Evolutionary conservation across 1,284 basidiomycete genomes (phyloP).

Genomic region (Boletus nobilissimus): DNA sequence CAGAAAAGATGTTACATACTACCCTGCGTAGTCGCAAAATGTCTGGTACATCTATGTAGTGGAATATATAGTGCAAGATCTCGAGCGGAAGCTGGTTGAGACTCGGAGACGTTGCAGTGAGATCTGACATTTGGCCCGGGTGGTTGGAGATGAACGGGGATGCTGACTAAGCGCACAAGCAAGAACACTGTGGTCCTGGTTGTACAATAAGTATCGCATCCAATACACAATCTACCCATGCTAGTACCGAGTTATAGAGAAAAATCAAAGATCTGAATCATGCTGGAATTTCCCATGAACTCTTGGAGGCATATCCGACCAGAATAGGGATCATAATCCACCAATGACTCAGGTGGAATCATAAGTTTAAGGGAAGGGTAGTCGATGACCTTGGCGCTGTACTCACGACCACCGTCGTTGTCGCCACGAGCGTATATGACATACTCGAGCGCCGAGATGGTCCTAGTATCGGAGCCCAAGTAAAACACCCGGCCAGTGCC

Average conservation of each 20-base stretch:
- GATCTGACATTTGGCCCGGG: neutral
- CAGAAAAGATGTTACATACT: neutral
- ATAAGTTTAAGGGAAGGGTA: constrained; percentile 19
- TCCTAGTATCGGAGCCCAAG: neutral
- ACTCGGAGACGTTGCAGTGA: neutral
- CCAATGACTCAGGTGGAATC: neutral
- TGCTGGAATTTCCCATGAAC: neutral
- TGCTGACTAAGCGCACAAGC: no score
- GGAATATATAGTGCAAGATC: constrained; percentile 21
- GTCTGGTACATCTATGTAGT: constrained; percentile 32
- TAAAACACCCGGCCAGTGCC: constrained; percentile 31
- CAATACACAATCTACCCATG: no score
- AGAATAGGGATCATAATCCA: constrained; percentile 37
- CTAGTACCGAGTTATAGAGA: neutral
- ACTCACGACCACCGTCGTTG: neutral
- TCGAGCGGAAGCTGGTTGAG: constrained; percentile 30
- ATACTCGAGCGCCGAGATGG: constrained; percentile 32
- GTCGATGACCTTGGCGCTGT: constrained; percentile 6
- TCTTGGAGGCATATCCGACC: constrained; percentile 33
- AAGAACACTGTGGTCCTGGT: no score
- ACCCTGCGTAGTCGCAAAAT: constrained; percentile 37
- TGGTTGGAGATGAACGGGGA: no score
- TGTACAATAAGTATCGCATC: no score
- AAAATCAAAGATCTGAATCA: constrained; percentile 30
- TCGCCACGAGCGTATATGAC: constrained; percentile 8